These are phyloP conservation scores for Amoebophrya sp. DNA, from an alignment of 169 alveolate species.

Conservation along the genomic window DNA sequence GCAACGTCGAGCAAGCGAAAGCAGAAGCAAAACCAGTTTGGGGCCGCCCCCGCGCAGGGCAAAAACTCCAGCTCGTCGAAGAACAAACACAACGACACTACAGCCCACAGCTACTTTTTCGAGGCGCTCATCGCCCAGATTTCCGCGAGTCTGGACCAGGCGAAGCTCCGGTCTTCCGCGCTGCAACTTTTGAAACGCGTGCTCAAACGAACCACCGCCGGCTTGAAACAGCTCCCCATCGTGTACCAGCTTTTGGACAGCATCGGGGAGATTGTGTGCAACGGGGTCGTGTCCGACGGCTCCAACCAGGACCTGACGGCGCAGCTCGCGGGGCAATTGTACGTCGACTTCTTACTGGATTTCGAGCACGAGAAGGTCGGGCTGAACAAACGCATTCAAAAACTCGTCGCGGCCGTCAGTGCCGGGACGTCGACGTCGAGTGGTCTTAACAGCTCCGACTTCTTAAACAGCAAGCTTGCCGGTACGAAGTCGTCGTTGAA, in stretches of 20 bases:
- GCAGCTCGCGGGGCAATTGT: not conserved
- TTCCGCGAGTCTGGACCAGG: not conserved
- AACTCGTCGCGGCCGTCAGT: not conserved
- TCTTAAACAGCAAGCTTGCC: no score
- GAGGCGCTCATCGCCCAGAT: not conserved
- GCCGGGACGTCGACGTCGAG: not conserved
- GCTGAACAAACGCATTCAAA: not conserved
- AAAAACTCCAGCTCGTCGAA: no score
- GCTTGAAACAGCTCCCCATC: not conserved
- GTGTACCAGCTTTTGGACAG: not conserved
- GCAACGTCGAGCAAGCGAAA: no score
- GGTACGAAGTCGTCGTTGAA: not conserved
- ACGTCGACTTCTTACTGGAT: not conserved
- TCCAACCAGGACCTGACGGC: not conserved
- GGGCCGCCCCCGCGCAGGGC: no score
- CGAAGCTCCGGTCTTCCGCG: not conserved
- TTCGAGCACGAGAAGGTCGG: not conserved
- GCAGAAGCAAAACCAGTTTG: no score
- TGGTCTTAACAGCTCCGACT: no score
- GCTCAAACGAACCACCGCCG: not conserved
- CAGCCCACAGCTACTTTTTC: not conserved
- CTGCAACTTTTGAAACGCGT: not conserved
- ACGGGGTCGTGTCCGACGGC: not conserved
- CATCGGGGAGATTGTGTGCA: not conserved
- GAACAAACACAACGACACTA: no score